A percentile compares a stretch with the other conserved stretches of the same genome.
Conservation (phyloP, 208 protist species). For the Trichomonas vaginalis region DNA sequence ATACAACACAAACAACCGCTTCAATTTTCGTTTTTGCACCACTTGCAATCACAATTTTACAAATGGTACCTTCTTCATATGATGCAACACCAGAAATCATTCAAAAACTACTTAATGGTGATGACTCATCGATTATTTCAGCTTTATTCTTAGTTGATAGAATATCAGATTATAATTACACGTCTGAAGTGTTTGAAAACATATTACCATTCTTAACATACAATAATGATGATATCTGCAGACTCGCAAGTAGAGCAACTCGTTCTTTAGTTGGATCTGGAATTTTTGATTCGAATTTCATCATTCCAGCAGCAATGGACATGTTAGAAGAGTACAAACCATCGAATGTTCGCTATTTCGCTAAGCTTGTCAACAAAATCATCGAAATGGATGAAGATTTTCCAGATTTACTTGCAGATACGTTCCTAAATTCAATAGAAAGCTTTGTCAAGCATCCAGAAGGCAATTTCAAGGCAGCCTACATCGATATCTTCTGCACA, state of each 20-base stretch:
- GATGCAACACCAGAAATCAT: not conserved
- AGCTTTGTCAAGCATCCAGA: not conserved
- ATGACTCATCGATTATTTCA: not conserved
- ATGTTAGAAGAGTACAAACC: not conserved
- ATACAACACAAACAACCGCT: not conserved
- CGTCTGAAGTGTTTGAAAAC: not conserved
- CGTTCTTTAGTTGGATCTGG: not conserved
- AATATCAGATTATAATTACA: not conserved
- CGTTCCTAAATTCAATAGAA: not conserved
- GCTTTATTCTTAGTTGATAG: not conserved
- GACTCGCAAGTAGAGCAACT: not conserved
- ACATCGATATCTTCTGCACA: not conserved
- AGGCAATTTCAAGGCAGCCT: not conserved
- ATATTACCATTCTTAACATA: not conserved
- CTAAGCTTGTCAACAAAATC: not conserved
- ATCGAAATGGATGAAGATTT: not conserved
- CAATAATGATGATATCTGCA: not conserved
- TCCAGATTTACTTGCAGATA: not conserved
- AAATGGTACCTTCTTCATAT: not conserved
- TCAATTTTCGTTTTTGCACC: not conserved
- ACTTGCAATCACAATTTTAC: not conserved
- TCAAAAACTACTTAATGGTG: not conserved
- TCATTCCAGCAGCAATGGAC: not conserved
- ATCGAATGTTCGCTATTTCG: not conserved
- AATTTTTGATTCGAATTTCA: not conserved